A percentile compares a stretch with the other conserved stretches of the same genome.
Evolutionary conservation across 2,329 filamentous ascomycete genomes (phyloP).

Genomic region (Epichloe aotearoae): DNA sequence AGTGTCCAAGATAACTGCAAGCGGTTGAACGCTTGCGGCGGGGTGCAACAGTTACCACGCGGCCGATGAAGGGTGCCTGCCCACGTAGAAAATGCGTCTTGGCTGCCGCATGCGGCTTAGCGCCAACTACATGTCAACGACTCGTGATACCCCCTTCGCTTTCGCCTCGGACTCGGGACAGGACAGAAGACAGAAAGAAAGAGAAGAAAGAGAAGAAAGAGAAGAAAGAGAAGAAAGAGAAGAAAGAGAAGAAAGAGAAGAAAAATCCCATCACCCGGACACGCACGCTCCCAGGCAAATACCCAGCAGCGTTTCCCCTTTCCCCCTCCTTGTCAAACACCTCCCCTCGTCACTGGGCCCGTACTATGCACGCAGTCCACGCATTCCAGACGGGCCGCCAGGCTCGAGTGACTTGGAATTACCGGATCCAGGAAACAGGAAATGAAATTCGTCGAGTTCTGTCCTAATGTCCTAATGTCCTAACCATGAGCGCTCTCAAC

Average conservation of each 20-base stretch:
- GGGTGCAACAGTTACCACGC: no score
- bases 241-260: background rate
- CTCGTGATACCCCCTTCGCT: no score
- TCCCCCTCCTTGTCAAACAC: background rate
- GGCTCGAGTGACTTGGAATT: constrained; percentile 6
- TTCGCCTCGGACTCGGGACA: background rate
- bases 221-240: background rate
- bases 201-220: background rate
- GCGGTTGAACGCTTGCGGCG: no score
- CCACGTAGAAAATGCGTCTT: constrained; percentile 13
- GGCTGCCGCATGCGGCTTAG: constrained; percentile 20
- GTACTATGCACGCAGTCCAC: constrained; percentile 4
- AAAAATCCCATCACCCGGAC: background rate
- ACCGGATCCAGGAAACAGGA: background rate
- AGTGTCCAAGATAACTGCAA: no score
- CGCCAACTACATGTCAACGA: background rate
- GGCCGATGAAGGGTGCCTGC: background rate
- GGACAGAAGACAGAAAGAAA: background rate
- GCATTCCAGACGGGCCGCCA: constrained; percentile 3
- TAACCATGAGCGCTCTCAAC: constrained; percentile 6
- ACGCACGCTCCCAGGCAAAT: background rate
- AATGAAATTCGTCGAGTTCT: background rate
- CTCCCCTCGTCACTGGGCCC: constrained; percentile 1
- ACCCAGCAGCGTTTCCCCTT: background rate
- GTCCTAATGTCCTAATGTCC: background rate